Evolutionary conservation across 352 stramenopile species (phyloP).

Genomic region (Globisporangium iwayamae): DNA sequence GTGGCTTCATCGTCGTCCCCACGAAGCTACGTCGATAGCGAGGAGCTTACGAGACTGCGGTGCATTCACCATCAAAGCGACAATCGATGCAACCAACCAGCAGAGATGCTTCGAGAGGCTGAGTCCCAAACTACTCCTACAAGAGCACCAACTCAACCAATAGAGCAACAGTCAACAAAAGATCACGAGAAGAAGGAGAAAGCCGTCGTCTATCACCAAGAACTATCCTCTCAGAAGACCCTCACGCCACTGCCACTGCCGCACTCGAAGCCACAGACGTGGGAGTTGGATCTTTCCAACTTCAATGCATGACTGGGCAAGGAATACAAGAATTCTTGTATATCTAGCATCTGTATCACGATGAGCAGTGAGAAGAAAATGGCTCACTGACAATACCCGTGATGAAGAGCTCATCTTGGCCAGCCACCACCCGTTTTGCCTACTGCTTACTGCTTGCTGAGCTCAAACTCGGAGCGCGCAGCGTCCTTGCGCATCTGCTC

Average conservation of each 20-base stretch:
- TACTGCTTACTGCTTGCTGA: conserved; percentile 12
- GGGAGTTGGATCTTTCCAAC: conserved; percentile 71
- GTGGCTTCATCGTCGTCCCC: neutral
- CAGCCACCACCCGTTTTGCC: neutral
- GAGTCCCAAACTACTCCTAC: neutral
- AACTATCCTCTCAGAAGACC: neutral
- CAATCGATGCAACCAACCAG: neutral
- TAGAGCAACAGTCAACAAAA: neutral
- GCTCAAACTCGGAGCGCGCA: conserved; percentile 1
- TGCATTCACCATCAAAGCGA: neutral
- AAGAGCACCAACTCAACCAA: neutral
- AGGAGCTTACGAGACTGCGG: neutral
- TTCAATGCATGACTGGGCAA: conserved; percentile 31
- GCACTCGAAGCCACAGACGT: conserved; percentile 17
- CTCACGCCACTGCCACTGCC: conserved; percentile 5
- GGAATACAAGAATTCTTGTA: neutral
- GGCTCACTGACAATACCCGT: neutral
- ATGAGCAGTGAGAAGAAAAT: neutral
- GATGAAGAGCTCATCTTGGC: neutral
- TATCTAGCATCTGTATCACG: neutral
- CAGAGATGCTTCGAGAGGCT: neutral
- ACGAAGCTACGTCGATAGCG: neutral
- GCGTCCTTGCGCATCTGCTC: conserved; percentile 46
- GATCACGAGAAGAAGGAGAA: neutral
- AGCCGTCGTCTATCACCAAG: neutral